Base-by-base conservation (phyloP, 257 asterid species). In the Sherardia arvensis region DNA sequence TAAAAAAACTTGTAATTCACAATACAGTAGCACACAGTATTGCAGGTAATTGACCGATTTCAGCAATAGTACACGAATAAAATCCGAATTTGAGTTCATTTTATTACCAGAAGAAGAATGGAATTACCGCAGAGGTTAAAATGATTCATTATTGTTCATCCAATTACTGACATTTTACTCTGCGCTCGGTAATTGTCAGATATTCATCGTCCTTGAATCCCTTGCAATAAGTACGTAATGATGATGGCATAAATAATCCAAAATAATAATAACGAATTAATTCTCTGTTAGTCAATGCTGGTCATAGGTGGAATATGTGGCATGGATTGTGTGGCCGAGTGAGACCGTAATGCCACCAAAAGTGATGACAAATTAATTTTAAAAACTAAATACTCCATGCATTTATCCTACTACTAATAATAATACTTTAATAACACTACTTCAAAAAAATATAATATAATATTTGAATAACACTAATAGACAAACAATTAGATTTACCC, bases 221-320 rank as follows among this genome's bases (percentile, higher is more conserved):
- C 10, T 47, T 49, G 56, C 56, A 49, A 49, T 49, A 49, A n/a
- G 56, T 49, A 49, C 56, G 26, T 49, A n/a, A 49, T 49, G 56
- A 49, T 49, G 56, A 49, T 17, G 51, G 20, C 8, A 49, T 49
- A 49, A 49, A 49, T 15, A n/a, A 21, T 14, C 11, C 26, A 53
- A 22, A 22, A 66, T 23, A 38, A 34, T 58, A n/a, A 9, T 18
- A 45, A 43, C 4, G 14, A 20, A 43, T n/a, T 43, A 43, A 43
- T 43, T 5, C 51, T 14, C 1, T 20, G n/a, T 17, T 43, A 43
- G 51, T 43, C 51, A 43, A 15, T 38, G 47, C 47, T 11, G 12
- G 47, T 12, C 47, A 38, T 38, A 38, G 17, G 47, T 15, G 51
- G 51, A 43, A 14, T 43, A 6, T 12, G 21, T 43, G 47, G 43